Conservation (phyloP, 2,329 filamentous ascomycete species). For the Cercospora berteroae region DNA sequence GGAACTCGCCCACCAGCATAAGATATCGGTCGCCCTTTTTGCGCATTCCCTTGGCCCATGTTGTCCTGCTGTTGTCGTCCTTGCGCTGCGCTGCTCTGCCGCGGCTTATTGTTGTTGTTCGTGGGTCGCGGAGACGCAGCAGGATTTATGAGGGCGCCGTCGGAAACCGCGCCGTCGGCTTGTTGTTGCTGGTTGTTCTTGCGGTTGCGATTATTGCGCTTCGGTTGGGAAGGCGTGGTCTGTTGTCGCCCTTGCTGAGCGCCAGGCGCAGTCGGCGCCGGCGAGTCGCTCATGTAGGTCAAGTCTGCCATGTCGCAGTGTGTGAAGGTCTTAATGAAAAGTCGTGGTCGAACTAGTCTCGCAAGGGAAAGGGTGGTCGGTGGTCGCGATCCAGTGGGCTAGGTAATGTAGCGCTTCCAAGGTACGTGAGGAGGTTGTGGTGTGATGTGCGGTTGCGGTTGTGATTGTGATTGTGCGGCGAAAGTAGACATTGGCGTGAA, state of each 20-base stretch:
- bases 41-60: constrained; percentile 24
- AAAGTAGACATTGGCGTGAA: constrained; percentile 31
- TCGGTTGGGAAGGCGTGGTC: constrained; percentile 27
- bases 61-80: constrained; percentile 21
- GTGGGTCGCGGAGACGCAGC: constrained; percentile 26
- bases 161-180: constrained; percentile 31
- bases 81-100: constrained; percentile 21
- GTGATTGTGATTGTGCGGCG: constrained; percentile 15
- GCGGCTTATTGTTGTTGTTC: constrained; percentile 26
- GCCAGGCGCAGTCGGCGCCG: constrained; percentile 15
- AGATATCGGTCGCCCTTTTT: constrained; percentile 41
- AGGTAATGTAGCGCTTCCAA: constrained; percentile 24
- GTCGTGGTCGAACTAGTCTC: constrained; percentile 7
- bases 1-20: constrained; percentile 42
- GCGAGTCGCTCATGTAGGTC: constrained; percentile 18
- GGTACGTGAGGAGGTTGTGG: constrained; percentile 25
- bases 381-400: constrained; percentile 2
- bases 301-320: constrained; percentile 21
- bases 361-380: constrained; percentile 13
- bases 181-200: constrained; percentile 28
- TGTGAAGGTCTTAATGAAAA: constrained; percentile 10
- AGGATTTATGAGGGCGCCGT: constrained; percentile 28
- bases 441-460: constrained; percentile 18
- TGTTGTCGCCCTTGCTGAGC: constrained; percentile 18
- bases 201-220: constrained; percentile 36